phyloP scores from a whole-genome alignment of 2,329 filamentous ascomycete species.

The Botrytis medusae region DNA sequence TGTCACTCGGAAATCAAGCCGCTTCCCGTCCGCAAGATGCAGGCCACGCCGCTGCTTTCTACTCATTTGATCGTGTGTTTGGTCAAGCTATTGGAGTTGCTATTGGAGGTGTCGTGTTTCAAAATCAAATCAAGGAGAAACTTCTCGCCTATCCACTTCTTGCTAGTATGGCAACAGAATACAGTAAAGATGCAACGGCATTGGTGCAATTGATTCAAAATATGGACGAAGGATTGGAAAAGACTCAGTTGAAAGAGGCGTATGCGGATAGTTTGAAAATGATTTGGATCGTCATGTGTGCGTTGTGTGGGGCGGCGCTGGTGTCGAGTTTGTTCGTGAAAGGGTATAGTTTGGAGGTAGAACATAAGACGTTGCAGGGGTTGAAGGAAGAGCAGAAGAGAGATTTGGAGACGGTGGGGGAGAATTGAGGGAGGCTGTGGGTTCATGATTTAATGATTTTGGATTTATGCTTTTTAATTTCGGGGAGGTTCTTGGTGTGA shows the following conservation, averaged over 20 bases:
- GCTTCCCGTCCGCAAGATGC: constrained; percentile 56
- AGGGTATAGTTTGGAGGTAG: constrained; percentile 48
- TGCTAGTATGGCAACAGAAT: constrained; percentile 31
- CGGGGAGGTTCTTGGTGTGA: background rate
- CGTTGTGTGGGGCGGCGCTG: constrained; percentile 50
- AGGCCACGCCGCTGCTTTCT: constrained; percentile 62
- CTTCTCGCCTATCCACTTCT: constrained; percentile 31
- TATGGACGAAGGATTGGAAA: constrained; percentile 40
- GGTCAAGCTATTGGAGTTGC: constrained; percentile 67
- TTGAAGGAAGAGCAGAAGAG: constrained; percentile 43
- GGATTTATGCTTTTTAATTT: background rate
- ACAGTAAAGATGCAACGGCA: constrained; percentile 37
- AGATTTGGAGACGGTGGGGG: constrained; percentile 20
- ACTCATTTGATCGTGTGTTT: constrained; percentile 64
- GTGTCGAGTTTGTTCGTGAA: constrained; percentile 52
- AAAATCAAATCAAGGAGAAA: constrained; percentile 52
- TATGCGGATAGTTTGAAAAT: constrained; percentile 55
- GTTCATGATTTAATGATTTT: background rate
- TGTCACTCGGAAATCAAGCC: constrained; percentile 64
- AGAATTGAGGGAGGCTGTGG: background rate
- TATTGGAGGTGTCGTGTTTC: constrained; percentile 67
- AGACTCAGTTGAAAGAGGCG: constrained; percentile 48
- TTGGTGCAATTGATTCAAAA: constrained; percentile 35
- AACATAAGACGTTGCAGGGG: constrained; percentile 49
- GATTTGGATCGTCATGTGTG: constrained; percentile 57